These are phyloP conservation scores for Eucalyptus marginata DNA, from an alignment of 345 rosid genomes.

Conservation along the genomic window DNA sequence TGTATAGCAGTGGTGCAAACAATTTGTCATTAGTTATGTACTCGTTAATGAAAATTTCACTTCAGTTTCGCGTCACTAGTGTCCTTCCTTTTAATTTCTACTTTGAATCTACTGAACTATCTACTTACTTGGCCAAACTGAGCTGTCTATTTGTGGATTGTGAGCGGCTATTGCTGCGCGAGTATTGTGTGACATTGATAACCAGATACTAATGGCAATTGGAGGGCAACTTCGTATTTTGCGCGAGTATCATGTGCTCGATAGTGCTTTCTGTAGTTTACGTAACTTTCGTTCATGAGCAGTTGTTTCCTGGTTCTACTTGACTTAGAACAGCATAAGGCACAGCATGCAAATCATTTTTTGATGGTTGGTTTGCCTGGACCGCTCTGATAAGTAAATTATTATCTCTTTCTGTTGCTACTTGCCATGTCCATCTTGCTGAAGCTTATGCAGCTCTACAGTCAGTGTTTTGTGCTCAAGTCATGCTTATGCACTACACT, in stretches of 20 bases:
- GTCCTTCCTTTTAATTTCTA: not conserved
- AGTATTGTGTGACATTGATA: not conserved
- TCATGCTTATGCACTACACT: not conserved
- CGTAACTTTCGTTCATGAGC: not conserved
- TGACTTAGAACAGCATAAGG: not conserved
- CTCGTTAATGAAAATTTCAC: not conserved
- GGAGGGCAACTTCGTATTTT: not conserved
- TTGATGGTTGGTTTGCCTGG: not conserved
- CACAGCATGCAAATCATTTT: not conserved
- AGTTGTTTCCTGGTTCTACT: not conserved
- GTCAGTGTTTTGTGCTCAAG: not conserved
- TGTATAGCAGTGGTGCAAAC: not conserved
- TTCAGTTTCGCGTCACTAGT: not conserved
- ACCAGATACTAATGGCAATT: not conserved
- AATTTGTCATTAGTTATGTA: not conserved
- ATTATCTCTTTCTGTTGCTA: not conserved
- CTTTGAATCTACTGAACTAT: not conserved
- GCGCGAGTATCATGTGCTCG: not conserved
- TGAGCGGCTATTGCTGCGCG: not conserved
- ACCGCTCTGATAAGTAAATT: not conserved
- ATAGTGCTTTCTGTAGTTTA: not conserved
- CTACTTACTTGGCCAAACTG: not conserved
- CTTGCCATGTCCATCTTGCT: not conserved
- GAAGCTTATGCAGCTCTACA: not conserved
- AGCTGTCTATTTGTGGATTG: not conserved